phyloP scores from a whole-genome alignment of 1,139 yeast species.

The Pichia sp. region DNA sequence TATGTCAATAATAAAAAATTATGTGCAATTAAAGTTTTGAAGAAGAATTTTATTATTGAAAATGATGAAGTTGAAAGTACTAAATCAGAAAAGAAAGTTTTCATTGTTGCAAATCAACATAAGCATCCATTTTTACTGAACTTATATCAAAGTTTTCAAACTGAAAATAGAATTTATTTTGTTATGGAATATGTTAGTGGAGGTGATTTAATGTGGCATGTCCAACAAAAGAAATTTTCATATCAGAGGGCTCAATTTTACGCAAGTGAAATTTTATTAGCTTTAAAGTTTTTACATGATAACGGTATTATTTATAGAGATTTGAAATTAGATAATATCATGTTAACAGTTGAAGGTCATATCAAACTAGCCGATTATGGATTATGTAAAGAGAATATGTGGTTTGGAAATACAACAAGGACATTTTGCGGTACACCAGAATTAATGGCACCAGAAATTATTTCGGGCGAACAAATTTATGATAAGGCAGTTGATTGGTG shows the following conservation, averaged over 20 bases:
- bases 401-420: conserved; percentile 82
- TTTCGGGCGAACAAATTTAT: conserved; percentile 79
- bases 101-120: conserved; percentile 81
- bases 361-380: conserved; percentile 97
- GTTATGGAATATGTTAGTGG: conserved; percentile 98
- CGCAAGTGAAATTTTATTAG: conserved; percentile 92
- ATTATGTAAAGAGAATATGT: conserved; percentile 92
- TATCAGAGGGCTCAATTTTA: conserved; percentile 91
- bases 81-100: conserved; percentile 87
- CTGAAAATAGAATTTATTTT: conserved; percentile 92
- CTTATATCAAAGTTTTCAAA: conserved; percentile 92
- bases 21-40: conserved; percentile 92
- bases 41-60: conserved; percentile 90
- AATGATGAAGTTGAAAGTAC: conserved; percentile 96
- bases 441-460: conserved; percentile 97
- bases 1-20: conserved; percentile 70
- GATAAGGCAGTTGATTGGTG: conserved; percentile 98
- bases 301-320: conserved; percentile 96
- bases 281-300: conserved; percentile 88
- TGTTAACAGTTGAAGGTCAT: conserved; percentile 88
- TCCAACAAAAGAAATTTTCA: conserved; percentile 84
- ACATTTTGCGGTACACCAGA: conserved; percentile 99
- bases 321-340: conserved; percentile 86
- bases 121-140: conserved; percentile 90
- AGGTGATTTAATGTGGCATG: conserved; percentile 99